Evolutionary conservation across 805 yeast species (phyloP), one percentile per base, ranked within the genome.

Genomic region (Pichia exigua): DNA sequence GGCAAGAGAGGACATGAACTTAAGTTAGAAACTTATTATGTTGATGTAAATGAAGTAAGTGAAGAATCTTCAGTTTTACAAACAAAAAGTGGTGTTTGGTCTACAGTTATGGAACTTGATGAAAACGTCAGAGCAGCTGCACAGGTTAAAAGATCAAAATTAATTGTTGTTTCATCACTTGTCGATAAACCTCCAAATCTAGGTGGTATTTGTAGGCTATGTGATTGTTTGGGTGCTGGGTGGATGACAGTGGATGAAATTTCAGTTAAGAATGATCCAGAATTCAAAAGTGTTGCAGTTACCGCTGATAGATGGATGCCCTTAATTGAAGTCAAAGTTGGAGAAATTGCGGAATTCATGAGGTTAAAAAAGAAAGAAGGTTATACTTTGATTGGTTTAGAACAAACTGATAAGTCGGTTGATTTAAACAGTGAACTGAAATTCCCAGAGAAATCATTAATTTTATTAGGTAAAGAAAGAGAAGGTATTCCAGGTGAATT

Each of bases 261-360:
- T 24, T 65, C 75, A 28, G 84, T 87, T 6, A 78, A 78, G 51
- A 70, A 76, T 10, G 77, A 83, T 60, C 75, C 80, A 1, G 91
- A 86, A 54, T 91, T 91, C 71, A 85, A 81, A 61, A 82, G 74
- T 56, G 97, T 94, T 30, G 95, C 97, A 0, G 96, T 91, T 11
- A 89, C 97, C 0, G 96, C 98, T 0, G 97, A 91, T 59, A 73
- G 77, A 52, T 92, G 97, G 97, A 87, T 90, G 94, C 97, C 97
- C 1, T 83, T 91, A 81, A 63, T 71, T 8, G 92, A 90, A 64
- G 95, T 91, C 6, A 76, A 76, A 51, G 74, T 77, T 6, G 78
- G 68, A 0, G 73, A 72, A 3, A 81, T 91, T 43, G 66, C 71
- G 2, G 67, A 65, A 2, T 92, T 71, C 60, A 75, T 92, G 78